Conservation (phyloP, 202 grass and related monocot genomes). For the Zoysia matrella region DNA sequence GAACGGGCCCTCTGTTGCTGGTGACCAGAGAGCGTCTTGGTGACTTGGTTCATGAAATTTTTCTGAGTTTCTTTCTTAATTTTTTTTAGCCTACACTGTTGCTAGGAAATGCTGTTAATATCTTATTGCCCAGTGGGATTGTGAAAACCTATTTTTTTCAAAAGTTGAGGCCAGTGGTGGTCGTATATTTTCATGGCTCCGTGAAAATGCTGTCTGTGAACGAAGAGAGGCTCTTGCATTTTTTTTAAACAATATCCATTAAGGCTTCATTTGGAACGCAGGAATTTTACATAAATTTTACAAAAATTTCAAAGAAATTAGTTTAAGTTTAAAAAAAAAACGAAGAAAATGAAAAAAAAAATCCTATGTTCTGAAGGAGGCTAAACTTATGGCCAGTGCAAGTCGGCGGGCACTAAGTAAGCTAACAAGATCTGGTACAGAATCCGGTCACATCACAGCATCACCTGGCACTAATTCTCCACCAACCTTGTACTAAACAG, state of each 20-base stretch:
- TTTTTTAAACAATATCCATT: neutral
- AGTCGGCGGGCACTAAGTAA: no score
- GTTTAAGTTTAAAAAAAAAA: no score
- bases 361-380: no score
- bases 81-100: neutral
- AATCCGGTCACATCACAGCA: no score
- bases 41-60: neutral
- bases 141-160: neutral
- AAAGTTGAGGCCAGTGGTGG: neutral
- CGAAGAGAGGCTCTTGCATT: neutral
- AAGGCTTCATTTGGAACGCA: no score
- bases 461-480: no score
- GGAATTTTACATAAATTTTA: no score
- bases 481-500: no score
- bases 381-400: no score
- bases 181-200: neutral
- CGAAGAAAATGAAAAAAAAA: no score
- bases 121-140: neutral
- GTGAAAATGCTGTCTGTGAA: neutral
- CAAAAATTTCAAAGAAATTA: no score
- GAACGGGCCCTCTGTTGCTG: neutral
- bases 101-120: neutral
- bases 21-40: neutral
- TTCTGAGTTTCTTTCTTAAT: neutral
- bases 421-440: no score